Evolutionary conservation across 2,329 filamentous ascomycete genomes (phyloP).

Genomic region (Pseudonectria buxi): DNA sequence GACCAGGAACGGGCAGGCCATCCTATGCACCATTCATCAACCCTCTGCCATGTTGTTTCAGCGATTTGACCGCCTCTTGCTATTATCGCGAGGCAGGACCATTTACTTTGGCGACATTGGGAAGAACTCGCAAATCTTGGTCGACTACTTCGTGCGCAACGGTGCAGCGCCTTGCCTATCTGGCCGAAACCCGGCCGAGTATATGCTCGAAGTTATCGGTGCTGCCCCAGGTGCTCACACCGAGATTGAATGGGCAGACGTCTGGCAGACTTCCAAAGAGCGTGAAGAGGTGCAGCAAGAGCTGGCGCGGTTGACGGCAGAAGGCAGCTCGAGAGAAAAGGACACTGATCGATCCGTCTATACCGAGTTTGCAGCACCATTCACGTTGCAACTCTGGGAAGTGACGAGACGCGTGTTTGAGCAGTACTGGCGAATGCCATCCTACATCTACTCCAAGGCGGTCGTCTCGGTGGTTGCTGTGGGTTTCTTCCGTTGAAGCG

Average conservation of each 20-base stretch:
- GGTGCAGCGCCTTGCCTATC: slow-evolving; percentile 45
- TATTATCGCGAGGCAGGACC: slow-evolving; percentile 22
- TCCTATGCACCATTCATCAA: slow-evolving; percentile 2
- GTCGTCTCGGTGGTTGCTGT: slow-evolving; percentile 43
- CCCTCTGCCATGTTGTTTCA: slow-evolving; percentile 33
- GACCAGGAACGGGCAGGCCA: background rate
- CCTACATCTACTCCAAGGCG: slow-evolving; percentile 68
- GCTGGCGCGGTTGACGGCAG: slow-evolving; percentile 16
- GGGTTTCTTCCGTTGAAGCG: slow-evolving; percentile 1
- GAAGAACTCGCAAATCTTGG: slow-evolving; percentile 27
- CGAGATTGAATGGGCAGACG: slow-evolving; percentile 29
- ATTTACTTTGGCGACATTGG: slow-evolving; percentile 51
- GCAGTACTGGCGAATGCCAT: slow-evolving; percentile 72
- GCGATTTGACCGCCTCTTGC: slow-evolving; percentile 41
- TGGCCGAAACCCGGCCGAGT: slow-evolving; percentile 60
- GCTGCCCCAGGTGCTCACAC: slow-evolving; percentile 42
- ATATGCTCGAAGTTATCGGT: slow-evolving; percentile 47
- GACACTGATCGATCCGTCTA: slow-evolving; percentile 14
- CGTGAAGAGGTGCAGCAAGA: slow-evolving; percentile 24
- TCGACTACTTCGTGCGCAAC: slow-evolving; percentile 55
- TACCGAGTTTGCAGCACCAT: slow-evolving; percentile 63
- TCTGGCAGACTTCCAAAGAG: slow-evolving; percentile 28
- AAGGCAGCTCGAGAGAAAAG: slow-evolving; percentile 17
- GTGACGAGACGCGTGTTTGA: slow-evolving; percentile 62
- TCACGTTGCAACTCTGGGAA: slow-evolving; percentile 51